A percentile compares a stretch with the other conserved stretches of the same genome.
These are phyloP conservation scores for Aspergillus awamori DNA, from an alignment of 2,329 filamentous ascomycete species.

Conservation along the genomic window DNA sequence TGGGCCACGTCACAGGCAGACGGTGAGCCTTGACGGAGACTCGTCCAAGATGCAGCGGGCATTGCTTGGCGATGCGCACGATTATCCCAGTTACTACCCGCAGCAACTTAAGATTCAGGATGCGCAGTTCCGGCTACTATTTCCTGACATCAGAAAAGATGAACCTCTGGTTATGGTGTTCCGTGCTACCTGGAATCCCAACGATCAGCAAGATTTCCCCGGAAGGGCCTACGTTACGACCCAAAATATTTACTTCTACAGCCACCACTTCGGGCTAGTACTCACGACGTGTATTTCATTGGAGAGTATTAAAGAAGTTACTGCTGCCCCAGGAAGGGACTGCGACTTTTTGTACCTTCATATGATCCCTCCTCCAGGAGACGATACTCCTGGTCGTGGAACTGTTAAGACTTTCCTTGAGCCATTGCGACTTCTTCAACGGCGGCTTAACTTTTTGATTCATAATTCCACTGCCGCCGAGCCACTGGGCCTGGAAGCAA, in stretches of 20 bases:
- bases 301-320: constrained; percentile 81
- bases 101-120: constrained; percentile 81
- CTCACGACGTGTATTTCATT: constrained; percentile 78
- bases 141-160: constrained; percentile 74
- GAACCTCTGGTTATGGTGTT: constrained; percentile 92
- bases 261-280: constrained; percentile 88
- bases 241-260: constrained; percentile 92
- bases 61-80: constrained; percentile 46
- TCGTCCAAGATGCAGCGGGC: constrained; percentile 39
- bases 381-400: constrained; percentile 69
- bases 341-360: constrained; percentile 93
- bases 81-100: constrained; percentile 76
- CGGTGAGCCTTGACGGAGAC: constrained; percentile 57
- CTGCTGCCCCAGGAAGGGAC: constrained; percentile 82
- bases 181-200: constrained; percentile 83
- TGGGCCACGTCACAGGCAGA: constrained; percentile 55
- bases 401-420: constrained; percentile 94
- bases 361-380: constrained; percentile 65
- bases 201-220: constrained; percentile 74
- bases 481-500: constrained; percentile 67
- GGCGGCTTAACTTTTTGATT: constrained; percentile 81
- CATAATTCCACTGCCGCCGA: constrained; percentile 75
- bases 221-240: constrained; percentile 86
- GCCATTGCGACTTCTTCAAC: constrained; percentile 77
- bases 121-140: constrained; percentile 88